A percentile compares a stretch with the other conserved stretches of the same genome.
phyloP scores from a whole-genome alignment of 148 eudicot species.

The Cornus florida region DNA sequence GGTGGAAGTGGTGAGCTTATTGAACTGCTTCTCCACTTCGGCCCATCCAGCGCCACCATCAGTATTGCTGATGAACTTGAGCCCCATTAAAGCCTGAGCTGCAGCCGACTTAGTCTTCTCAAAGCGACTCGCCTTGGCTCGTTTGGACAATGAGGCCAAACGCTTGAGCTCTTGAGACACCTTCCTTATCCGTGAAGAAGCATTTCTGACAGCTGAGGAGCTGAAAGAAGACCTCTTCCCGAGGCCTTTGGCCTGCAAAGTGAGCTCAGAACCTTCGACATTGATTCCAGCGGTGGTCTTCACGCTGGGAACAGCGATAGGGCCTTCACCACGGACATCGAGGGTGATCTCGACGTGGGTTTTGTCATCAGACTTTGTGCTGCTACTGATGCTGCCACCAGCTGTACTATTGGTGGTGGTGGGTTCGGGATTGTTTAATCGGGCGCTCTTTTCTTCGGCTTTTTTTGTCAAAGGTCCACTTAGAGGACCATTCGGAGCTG shows the following conservation, averaged over 20 bases:
- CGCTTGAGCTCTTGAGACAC: constrained; percentile 42
- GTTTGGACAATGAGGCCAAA: constrained; percentile 25
- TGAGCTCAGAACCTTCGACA: too few species aligned
- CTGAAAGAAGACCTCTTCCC: constrained; percentile 36
- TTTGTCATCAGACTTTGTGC: too few species aligned
- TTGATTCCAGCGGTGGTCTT: too few species aligned
- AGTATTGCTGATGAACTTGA: constrained; percentile 38
- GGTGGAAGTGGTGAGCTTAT: constrained; percentile 21
- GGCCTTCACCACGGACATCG: too few species aligned
- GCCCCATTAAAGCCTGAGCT: constrained; percentile 30
- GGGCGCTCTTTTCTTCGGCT: too few species aligned
- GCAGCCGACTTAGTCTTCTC: constrained; percentile 37
- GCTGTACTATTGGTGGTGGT: too few species aligned
- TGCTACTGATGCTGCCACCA: too few species aligned
- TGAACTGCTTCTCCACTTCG: constrained; percentile 32
- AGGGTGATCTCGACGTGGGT: too few species aligned
- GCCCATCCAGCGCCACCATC: constrained; percentile 39
- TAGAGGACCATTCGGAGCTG: too few species aligned
- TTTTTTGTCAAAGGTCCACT: too few species aligned
- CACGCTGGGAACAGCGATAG: too few species aligned
- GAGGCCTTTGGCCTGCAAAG: constrained; percentile 3
- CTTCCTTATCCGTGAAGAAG: constrained; percentile 28
- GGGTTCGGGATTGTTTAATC: too few species aligned
- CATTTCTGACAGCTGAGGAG: constrained; percentile 22
- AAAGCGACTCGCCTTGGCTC: constrained; percentile 14